phyloP scores from a whole-genome alignment of 2,329 filamentous ascomycete genomes.

The Colletotrichum eleusines region DNA sequence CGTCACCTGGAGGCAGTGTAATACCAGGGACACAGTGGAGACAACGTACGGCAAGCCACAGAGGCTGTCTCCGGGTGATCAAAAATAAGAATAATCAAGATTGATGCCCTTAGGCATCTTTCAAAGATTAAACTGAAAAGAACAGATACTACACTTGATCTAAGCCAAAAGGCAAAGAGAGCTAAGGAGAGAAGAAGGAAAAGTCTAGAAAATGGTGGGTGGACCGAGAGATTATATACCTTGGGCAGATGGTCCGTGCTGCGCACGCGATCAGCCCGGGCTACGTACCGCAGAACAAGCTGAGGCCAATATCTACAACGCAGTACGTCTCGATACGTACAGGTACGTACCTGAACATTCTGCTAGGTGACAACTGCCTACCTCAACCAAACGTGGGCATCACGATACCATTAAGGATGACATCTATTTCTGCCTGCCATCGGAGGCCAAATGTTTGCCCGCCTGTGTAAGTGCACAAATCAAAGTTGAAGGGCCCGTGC shows the following conservation, averaged over 20 bases:
- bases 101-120: constrained; percentile 73
- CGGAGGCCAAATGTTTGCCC: too few species aligned
- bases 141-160: constrained; percentile 86
- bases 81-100: constrained; percentile 83
- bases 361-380: too few species aligned
- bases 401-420: neutral
- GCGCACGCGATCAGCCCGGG: neutral
- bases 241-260: constrained; percentile 17
- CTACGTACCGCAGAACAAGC: constrained; percentile 20
- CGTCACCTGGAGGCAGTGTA: constrained; percentile 78
- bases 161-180: constrained; percentile 62
- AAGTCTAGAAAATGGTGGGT: constrained; percentile 28
- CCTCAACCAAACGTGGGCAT: neutral
- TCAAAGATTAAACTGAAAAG: constrained; percentile 88
- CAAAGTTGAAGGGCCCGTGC: too few species aligned
- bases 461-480: neutral
- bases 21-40: constrained; percentile 77
- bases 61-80: constrained; percentile 59
- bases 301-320: constrained; percentile 4
- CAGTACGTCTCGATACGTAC: constrained; percentile 5
- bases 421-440: neutral
- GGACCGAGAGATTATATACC: constrained; percentile 5
- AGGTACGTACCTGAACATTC: constrained; percentile 7
- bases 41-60: constrained; percentile 74
- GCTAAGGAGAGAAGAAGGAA: constrained; percentile 48